Conservation (phyloP, 2,329 filamentous ascomycete species). For the Chaetomium globosum region DNA sequence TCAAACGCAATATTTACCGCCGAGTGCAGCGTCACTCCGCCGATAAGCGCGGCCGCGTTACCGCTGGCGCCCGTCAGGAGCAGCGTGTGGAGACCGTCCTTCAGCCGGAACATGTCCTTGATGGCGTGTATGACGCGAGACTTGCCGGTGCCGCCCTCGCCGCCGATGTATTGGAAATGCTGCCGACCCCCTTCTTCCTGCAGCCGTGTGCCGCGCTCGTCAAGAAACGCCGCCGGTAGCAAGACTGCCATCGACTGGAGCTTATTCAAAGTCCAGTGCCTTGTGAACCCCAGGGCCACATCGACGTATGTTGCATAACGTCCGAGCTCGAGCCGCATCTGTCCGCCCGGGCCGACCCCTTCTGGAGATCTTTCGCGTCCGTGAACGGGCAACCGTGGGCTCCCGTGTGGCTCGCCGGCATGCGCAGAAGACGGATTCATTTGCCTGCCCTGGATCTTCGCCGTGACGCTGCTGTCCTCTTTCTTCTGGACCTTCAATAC, state of each 20-base stretch:
- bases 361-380: not conserved
- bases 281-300: not conserved
- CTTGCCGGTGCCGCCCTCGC: too few species aligned
- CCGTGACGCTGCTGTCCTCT: conserved; percentile 6
- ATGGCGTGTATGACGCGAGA: too few species aligned
- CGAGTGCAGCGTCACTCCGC: too few species aligned
- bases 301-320: not conserved
- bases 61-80: too few species aligned
- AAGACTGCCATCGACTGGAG: conserved; percentile 9
- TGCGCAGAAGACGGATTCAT: not conserved
- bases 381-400: not conserved
- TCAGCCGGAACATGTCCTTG: too few species aligned
- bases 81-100: too few species aligned
- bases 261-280: conserved; percentile 11
- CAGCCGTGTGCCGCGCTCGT: too few species aligned
- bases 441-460: conserved; percentile 2
- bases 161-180: too few species aligned
- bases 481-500: conserved; percentile 9
- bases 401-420: not conserved
- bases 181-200: too few species aligned
- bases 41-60: too few species aligned
- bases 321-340: conserved; percentile 1
- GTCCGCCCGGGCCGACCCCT: conserved; percentile 1
- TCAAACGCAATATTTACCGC: too few species aligned
- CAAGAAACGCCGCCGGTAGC: conserved; percentile 4